Conservation (phyloP, 352 stramenopile genomes). For the Globisporangium polare region DNA sequence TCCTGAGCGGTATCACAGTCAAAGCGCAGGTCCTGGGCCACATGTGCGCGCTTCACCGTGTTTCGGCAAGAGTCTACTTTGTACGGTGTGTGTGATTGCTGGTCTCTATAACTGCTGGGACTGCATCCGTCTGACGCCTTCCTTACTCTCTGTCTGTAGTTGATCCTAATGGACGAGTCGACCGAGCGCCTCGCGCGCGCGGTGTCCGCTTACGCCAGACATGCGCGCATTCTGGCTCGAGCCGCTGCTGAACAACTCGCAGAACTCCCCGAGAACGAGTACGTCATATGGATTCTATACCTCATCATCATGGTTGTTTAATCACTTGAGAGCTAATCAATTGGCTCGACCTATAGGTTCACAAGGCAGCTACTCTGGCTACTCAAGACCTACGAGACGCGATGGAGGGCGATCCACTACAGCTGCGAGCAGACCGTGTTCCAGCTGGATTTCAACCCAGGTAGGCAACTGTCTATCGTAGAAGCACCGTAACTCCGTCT, state of each 20-base stretch:
- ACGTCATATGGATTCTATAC: background rate
- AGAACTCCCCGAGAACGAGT: slow-evolving; percentile 19
- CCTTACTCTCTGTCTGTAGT: slow-evolving; percentile 16
- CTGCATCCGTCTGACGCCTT: background rate
- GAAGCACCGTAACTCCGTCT: too few species aligned
- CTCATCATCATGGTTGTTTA: background rate
- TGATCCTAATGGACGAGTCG: slow-evolving; percentile 36
- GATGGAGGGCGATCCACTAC: slow-evolving; percentile 47
- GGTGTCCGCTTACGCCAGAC: slow-evolving; percentile 31
- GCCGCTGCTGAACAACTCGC: slow-evolving; percentile 9
- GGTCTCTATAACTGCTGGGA: background rate
- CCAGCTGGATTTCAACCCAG: slow-evolving; percentile 43
- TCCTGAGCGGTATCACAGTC: slow-evolving; percentile 12
- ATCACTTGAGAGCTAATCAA: background rate
- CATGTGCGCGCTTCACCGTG: slow-evolving; percentile 23
- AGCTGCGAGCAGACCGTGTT: slow-evolving; percentile 42
- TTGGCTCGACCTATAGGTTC: slow-evolving; percentile 19
- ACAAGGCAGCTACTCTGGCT: slow-evolving; percentile 38
- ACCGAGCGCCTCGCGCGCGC: slow-evolving; percentile 32
- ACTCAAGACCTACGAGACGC: slow-evolving; percentile 28
- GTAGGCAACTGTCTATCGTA: too few species aligned
- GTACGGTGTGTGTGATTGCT: slow-evolving; percentile 6
- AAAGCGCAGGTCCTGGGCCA: slow-evolving; percentile 12
- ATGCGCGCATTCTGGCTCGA: slow-evolving; percentile 25
- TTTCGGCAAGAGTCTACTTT: slow-evolving; percentile 17